phyloP scores from a whole-genome alignment of 257 asterid species.

The Vinca minor region DNA sequence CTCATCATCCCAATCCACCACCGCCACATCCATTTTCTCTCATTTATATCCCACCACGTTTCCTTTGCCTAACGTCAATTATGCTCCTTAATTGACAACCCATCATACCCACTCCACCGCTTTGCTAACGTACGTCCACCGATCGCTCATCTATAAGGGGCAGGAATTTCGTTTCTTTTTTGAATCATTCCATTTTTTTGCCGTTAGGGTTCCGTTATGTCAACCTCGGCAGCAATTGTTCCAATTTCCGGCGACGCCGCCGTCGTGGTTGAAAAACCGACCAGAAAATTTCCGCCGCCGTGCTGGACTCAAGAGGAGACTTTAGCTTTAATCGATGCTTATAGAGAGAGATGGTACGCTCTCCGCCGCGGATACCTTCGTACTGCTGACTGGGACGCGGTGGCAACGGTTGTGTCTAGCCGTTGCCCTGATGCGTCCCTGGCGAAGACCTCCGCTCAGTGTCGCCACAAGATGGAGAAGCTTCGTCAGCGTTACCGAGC shows the following conservation, averaged over 20 bases:
- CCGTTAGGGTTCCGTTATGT: slow-evolving; percentile 17
- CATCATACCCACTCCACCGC: slow-evolving; percentile 21
- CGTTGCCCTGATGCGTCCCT: slow-evolving; percentile 64
- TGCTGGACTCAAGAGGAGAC: slow-evolving; percentile 96
- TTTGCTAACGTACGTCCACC: slow-evolving; percentile 24
- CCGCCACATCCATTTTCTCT: background rate
- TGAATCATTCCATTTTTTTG: background rate
- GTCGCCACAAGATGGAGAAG: slow-evolving; percentile 99
- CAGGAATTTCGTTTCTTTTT: slow-evolving; percentile 10
- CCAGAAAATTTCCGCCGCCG: slow-evolving; percentile 81
- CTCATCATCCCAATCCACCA: no score
- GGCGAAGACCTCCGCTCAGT: slow-evolving; percentile 86
- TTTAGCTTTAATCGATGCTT: slow-evolving; percentile 67
- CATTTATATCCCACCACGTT: background rate
- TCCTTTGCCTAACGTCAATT: background rate
- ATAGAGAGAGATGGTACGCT: slow-evolving; percentile 86
- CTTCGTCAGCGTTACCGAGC: slow-evolving; percentile 95
- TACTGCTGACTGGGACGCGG: slow-evolving; percentile 90
- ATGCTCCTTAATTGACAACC: background rate
- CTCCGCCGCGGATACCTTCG: slow-evolving; percentile 94
- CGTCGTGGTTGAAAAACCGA: slow-evolving; percentile 46
- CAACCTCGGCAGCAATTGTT: slow-evolving; percentile 24
- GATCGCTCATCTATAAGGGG: no score
- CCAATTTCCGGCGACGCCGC: slow-evolving; percentile 20
- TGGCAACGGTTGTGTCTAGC: slow-evolving; percentile 43